These are phyloP conservation scores for Ustilago cynodontis DNA, from an alignment of 1,284 basidiomycete species.

Conservation along the genomic window DNA sequence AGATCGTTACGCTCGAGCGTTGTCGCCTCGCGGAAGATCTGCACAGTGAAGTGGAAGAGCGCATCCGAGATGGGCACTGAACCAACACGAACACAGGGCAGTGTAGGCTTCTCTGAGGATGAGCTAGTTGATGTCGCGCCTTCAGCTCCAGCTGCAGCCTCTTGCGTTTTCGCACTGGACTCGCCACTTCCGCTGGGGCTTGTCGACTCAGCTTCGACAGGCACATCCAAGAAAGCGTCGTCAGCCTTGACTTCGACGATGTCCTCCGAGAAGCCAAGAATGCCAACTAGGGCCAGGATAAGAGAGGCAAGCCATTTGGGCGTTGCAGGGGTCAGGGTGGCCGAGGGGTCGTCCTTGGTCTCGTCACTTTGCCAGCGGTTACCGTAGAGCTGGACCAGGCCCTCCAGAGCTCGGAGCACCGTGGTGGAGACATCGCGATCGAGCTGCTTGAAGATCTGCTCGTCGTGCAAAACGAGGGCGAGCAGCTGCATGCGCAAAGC, in stretches of 20 bases:
- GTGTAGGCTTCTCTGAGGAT: constrained; percentile 1
- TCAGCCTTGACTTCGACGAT: constrained; percentile 75
- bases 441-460: constrained; percentile 76
- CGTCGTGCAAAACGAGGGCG: constrained; percentile 84
- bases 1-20: constrained; percentile 51
- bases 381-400: constrained; percentile 35
- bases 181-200: background rate
- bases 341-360: background rate
- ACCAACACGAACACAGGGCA: constrained; percentile 26
- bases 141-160: constrained; percentile 4
- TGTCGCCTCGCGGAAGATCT: constrained; percentile 68
- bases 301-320: constrained; percentile 52
- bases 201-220: constrained; percentile 7
- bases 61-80: constrained; percentile 61
- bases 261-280: constrained; percentile 82
- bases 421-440: constrained; percentile 72
- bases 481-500: constrained; percentile 85
- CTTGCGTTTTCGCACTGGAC: constrained; percentile 1
- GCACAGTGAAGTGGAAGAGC: constrained; percentile 48
- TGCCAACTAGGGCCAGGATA: constrained; percentile 47
- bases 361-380: constrained; percentile 50
- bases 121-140: background rate
- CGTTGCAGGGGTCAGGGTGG: background rate
- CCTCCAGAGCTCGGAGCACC: constrained; percentile 39
- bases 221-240: constrained; percentile 32